Evolutionary conservation across 805 yeast genomes (phyloP), one percentile per base, ranked within the genome.

Genomic region (Limtongia smithiae): DNA sequence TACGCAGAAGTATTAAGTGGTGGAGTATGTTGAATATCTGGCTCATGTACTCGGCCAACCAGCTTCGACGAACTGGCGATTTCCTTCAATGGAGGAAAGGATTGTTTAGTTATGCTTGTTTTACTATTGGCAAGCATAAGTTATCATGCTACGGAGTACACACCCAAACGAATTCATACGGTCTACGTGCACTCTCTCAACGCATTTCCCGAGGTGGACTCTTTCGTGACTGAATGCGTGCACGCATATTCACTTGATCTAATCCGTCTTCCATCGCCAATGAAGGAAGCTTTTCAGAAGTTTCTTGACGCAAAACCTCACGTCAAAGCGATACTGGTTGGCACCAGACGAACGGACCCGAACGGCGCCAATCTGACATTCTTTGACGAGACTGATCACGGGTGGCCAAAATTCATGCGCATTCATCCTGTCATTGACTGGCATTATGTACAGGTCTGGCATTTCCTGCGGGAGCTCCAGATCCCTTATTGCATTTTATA

Each of bases 71-170:
- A 83, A 50, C 68, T 85, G 3, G 83, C 97, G 0, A 73, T 93
- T 12, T 85, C 95, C 2, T 93, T 84, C 66, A 93, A 93, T 64
- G 98, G 98, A 9, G 98, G 98, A 1, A 93, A 93, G 63, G 98
- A 93, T 68, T 93, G 97, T 61, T 77, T 90, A 40, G 97, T 90
- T 28, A 80, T 91, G 83, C 74, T 93, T 47, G 71, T 88, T 14
- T 62, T 93, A 4, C 79, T 86, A 46, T 68, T 90, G 44, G 82
- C 93, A 1, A 79, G 78, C 20, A 70, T 67, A 46, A 48, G 57
- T 37, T 58, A 67, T 12, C 65, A 65, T 41, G 55, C 54, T 18
- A 35, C 43, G 31, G 27, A 37, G 22, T 31, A 59, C 47, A 35
- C 58, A 37, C 44, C 62, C 52, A 35, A 41, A 43, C 37, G 74